Evolutionary conservation across 2,329 filamentous ascomycete genomes (phyloP).

Genomic region (Incumbomyces delicatus): DNA sequence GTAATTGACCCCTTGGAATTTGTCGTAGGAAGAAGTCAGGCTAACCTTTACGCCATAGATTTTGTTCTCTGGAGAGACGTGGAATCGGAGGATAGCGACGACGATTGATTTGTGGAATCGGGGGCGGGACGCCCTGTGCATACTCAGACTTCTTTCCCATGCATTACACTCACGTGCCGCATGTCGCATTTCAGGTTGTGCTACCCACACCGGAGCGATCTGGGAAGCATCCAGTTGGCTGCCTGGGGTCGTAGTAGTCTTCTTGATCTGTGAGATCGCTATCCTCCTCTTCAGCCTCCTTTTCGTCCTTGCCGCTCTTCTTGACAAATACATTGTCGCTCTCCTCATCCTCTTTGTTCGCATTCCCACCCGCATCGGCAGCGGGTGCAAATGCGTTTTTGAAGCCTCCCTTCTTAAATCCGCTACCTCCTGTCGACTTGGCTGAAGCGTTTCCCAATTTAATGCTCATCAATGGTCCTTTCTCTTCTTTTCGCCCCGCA

Average conservation of each 20-base stretch:
- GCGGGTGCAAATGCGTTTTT: slow-evolving; percentile 56
- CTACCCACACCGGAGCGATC: slow-evolving; percentile 23
- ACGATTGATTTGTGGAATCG: slow-evolving; percentile 10
- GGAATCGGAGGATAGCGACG: slow-evolving; percentile 19
- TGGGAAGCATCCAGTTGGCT: slow-evolving; percentile 40
- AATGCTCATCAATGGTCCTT: slow-evolving; percentile 32
- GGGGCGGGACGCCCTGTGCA: too few species aligned
- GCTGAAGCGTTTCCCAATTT: slow-evolving; percentile 22
- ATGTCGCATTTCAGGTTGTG: neutral
- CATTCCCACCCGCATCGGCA: slow-evolving; percentile 22
- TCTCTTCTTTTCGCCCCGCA: slow-evolving; percentile 33
- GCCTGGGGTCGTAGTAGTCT: slow-evolving; percentile 44
- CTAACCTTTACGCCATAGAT: slow-evolving; percentile 3
- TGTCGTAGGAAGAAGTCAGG: neutral
- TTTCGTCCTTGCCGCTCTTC: slow-evolving; percentile 24
- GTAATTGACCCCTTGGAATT: neutral
- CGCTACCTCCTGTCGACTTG: slow-evolving; percentile 47
- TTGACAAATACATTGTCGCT: slow-evolving; percentile 22
- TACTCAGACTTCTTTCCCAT: too few species aligned
- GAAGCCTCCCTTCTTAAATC: slow-evolving; percentile 73
- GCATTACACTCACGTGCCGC: too few species aligned
- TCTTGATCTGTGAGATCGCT: slow-evolving; percentile 59
- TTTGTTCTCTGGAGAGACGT: slow-evolving; percentile 19
- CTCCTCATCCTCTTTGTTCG: slow-evolving; percentile 32
- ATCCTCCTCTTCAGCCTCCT: slow-evolving; percentile 44